Percentiles rank a stretch among this genome's conserved stretches.
Evolutionary conservation across 176 grass and related monocot genomes (phyloP).

Genomic region (Bothriochloa decipiens): DNA sequence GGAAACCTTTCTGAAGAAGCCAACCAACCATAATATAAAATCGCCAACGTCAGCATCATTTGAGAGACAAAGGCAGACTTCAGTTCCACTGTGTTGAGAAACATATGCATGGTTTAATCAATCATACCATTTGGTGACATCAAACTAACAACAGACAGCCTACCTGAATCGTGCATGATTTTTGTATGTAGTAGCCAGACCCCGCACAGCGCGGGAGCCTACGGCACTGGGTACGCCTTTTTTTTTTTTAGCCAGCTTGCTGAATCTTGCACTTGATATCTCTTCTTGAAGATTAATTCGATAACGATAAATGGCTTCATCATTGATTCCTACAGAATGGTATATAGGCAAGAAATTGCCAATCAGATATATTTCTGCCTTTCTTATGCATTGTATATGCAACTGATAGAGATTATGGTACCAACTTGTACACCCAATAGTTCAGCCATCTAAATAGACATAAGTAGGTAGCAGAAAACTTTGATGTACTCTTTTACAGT

Average conservation of each 20-base stretch:
- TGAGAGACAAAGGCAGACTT: slow-evolving; percentile 63
- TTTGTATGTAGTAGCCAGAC: slow-evolving; percentile 63
- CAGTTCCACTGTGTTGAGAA: slow-evolving; percentile 64
- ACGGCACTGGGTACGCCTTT: no score
- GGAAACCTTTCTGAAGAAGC: slow-evolving; percentile 52
- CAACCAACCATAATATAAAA: slow-evolving; percentile 61
- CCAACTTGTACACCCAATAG: background rate
- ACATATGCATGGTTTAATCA: slow-evolving; percentile 19
- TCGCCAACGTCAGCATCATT: slow-evolving; percentile 54
- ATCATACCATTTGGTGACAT: background rate
- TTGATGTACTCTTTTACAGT: background rate
- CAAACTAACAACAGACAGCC: slow-evolving; percentile 38
- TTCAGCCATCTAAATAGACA: background rate
- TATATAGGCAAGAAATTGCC: slow-evolving; percentile 19
- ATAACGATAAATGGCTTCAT: slow-evolving; percentile 61
- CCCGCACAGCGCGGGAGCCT: no score
- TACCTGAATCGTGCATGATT: slow-evolving; percentile 70
- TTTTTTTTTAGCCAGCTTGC: no score
- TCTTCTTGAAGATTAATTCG: slow-evolving; percentile 59
- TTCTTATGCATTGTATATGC: background rate
- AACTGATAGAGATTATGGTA: background rate
- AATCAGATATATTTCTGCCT: background rate
- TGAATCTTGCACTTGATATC: slow-evolving; percentile 56
- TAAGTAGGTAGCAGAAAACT: slow-evolving; percentile 1
- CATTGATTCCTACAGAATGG: slow-evolving; percentile 49